Conservation (phyloP, 2,329 filamentous ascomycete genomes). For the Botrytis aclada region DNA sequence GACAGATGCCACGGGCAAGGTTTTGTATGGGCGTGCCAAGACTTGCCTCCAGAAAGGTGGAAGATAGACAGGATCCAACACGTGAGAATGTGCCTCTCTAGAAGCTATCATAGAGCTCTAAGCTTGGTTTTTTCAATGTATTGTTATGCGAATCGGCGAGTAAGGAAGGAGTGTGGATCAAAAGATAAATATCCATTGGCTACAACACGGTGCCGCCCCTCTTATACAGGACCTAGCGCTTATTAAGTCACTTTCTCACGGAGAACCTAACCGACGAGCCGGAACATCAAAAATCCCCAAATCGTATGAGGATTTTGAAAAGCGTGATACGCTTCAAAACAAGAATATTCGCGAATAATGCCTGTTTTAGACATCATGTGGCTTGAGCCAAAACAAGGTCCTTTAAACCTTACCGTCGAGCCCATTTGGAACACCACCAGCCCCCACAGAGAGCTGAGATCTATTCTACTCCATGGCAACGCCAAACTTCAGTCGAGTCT, state of each 20-base stretch:
- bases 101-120: neutral
- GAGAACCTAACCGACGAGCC: slow-evolving; percentile 19
- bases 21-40: neutral
- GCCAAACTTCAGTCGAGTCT: neutral
- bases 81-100: slow-evolving; percentile 11
- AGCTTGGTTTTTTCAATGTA: neutral
- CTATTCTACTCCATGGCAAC: neutral
- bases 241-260: slow-evolving; percentile 14
- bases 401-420: neutral
- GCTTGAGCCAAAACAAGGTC: slow-evolving; percentile 13
- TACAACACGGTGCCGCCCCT: neutral
- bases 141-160: neutral
- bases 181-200: slow-evolving; percentile 5
- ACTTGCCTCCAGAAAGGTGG: neutral
- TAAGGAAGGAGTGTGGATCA: neutral
- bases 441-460: neutral
- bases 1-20: slow-evolving; percentile 12
- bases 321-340: slow-evolving; percentile 2
- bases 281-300: slow-evolving; percentile 15
- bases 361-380: slow-evolving; percentile 5
- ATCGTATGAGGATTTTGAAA: neutral
- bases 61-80: neutral
- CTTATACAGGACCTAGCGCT: slow-evolving; percentile 13
- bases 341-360: slow-evolving; percentile 17
- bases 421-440: neutral